Conservation (phyloP, 345 rosid genomes). For the Mangifera indica region DNA sequence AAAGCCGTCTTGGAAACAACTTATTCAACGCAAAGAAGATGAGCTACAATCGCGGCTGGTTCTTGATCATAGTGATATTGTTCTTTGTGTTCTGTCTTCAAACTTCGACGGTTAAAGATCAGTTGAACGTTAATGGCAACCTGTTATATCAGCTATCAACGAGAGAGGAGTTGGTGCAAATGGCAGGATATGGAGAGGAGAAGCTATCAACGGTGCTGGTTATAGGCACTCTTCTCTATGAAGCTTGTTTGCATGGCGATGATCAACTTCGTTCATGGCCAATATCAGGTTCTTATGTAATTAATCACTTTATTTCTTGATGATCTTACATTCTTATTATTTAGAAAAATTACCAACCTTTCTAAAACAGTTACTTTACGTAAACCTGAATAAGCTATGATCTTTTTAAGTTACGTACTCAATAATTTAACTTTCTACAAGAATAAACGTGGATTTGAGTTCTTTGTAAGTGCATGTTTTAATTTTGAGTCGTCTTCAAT, state of each 20-base stretch:
- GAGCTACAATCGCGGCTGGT: constrained; percentile 34
- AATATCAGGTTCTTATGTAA: constrained; percentile 36
- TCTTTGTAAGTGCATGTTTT: not conserved
- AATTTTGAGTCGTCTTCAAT: not conserved
- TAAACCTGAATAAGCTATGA: too few relatives aligned
- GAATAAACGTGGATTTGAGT: not conserved
- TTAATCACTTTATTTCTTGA: not conserved
- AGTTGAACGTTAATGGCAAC: not conserved
- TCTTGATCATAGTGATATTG: constrained; percentile 14
- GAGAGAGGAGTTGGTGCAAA: constrained; percentile 54
- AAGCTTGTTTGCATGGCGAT: constrained; percentile 29
- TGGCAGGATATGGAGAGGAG: constrained; percentile 72
- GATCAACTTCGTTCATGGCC: constrained; percentile 41
- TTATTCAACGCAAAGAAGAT: constrained; percentile 38
- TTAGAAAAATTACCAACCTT: too few relatives aligned
- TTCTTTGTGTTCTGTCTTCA: constrained; percentile 1
- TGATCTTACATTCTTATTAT: not conserved
- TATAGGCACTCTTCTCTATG: constrained; percentile 47
- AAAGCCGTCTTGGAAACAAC: not conserved
- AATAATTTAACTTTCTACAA: not conserved
- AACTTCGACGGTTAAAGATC: constrained; percentile 21
- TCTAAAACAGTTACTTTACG: too few relatives aligned
- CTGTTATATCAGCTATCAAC: constrained; percentile 22
- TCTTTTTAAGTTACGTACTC: not conserved
- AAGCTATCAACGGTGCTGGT: constrained; percentile 59